Conservation (phyloP, 2,329 filamentous ascomycete species). For the Anthostomella pinea region DNA sequence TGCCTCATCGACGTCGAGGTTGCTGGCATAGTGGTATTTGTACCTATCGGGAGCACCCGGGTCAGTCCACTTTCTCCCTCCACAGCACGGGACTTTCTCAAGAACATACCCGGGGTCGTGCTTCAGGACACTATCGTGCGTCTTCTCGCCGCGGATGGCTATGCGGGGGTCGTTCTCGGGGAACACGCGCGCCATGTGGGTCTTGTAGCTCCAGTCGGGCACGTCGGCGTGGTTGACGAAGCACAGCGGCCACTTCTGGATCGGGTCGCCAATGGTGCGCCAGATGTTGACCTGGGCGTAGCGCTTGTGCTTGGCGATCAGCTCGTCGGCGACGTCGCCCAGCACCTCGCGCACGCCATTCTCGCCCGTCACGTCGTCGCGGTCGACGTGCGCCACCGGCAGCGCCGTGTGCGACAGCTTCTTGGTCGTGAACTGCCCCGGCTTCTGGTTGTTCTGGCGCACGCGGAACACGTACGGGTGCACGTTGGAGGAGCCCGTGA, state of each 20-base stretch:
- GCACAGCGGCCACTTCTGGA: constrained; percentile 28
- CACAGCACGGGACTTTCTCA: too few relatives aligned
- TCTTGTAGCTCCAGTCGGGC: constrained; percentile 24
- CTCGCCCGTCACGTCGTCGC: constrained; percentile 24
- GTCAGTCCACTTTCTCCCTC: neutral
- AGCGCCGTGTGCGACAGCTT: constrained; percentile 26
- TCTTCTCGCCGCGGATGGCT: constrained; percentile 25
- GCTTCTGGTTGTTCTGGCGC: constrained; percentile 26
- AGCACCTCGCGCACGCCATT: constrained; percentile 26
- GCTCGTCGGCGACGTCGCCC: constrained; percentile 21
- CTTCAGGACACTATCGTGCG: constrained; percentile 28
- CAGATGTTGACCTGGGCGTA: constrained; percentile 30
- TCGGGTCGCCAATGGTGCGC: constrained; percentile 26
- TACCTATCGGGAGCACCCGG: constrained; percentile 18
- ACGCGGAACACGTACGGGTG: constrained; percentile 29
- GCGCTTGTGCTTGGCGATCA: constrained; percentile 24
- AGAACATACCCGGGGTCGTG: constrained; percentile 24
- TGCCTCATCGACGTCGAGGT: constrained; percentile 25
- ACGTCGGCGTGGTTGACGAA: constrained; percentile 26
- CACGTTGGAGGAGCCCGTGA: constrained; percentile 25
- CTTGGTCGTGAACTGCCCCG: constrained; percentile 22
- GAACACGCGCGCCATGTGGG: constrained; percentile 25
- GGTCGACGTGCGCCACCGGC: constrained; percentile 27
- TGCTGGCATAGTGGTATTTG: constrained; percentile 29
- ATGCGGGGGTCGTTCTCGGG: constrained; percentile 26